phyloP scores from a whole-genome alignment of 2,329 filamentous ascomycete genomes.

The Verticillium zaregamsianum region DNA sequence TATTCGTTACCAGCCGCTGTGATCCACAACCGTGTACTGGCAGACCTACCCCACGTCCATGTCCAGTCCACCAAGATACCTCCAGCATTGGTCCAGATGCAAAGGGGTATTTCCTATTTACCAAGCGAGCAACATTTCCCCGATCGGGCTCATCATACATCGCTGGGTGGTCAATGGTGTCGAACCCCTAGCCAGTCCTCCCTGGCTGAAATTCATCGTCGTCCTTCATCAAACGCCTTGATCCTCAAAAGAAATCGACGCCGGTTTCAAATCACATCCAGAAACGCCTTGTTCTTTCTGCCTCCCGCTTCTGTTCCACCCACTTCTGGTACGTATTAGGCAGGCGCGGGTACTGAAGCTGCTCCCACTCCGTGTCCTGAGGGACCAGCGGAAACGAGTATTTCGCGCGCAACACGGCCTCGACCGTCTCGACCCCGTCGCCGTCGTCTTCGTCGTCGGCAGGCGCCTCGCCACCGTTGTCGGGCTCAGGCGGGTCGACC shows the following conservation, averaged over 20 bases:
- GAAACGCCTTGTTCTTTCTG: background rate
- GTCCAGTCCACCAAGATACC: too few relatives aligned
- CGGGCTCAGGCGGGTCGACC: conserved; percentile 3
- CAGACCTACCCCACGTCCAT: too few relatives aligned
- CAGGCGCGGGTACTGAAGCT: conserved; percentile 10
- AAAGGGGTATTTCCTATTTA: too few relatives aligned
- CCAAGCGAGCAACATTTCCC: too few relatives aligned
- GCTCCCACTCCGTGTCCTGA: conserved; percentile 8
- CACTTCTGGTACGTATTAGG: conserved; percentile 12
- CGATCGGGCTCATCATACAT: too few relatives aligned
- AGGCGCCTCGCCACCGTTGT: background rate
- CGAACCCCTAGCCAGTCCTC: too few relatives aligned
- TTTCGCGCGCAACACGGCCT: conserved; percentile 6
- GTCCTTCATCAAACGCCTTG: background rate
- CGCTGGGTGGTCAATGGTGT: too few relatives aligned
- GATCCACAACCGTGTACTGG: too few relatives aligned
- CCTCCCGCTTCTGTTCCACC: conserved; percentile 5
- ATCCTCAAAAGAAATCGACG: background rate
- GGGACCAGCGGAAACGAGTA: conserved; percentile 6
- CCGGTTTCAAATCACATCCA: background rate
- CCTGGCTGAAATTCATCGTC: background rate
- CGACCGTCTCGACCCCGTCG: conserved; percentile 12
- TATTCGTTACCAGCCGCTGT: too few relatives aligned
- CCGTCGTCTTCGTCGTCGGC: background rate
- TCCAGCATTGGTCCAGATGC: too few relatives aligned